Evolutionary conservation across 257 asterid genomes (phyloP), one percentile per base, ranked within the genome.

Genomic region (Echites panduratus): DNA sequence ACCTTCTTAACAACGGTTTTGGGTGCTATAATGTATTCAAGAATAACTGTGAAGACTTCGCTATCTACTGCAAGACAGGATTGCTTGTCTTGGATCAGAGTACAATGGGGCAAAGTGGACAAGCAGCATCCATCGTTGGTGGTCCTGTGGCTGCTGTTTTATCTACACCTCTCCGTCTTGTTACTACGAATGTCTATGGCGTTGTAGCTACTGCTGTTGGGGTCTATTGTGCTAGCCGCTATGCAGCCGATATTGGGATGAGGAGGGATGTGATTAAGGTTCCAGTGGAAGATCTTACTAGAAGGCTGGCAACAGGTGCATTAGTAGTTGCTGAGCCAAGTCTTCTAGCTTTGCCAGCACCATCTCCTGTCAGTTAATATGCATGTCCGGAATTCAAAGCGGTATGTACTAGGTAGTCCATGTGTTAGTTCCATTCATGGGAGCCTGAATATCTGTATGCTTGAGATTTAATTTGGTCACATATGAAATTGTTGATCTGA

Each of bases 11-110:
- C 56, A 90, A 92, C 4, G 99, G 99, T 9, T 95, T 95, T 29
- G 97, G 98, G 17, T 81, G 95, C 85, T 91, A 95, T 50, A 86
- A 90, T 48, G 87, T 89, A 43, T 91, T 91, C 71, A 94, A 88
- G 84, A 94, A 90, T 82, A 94, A 91, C 72, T 94, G 99, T 40
- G 99, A 94, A 73, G 99, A 94, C 83, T 94, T 94, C 26, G 89
- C 99, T 4, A 91, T 94, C 43, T 94, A 94, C 80, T 94, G 97
- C 88, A 95, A 92, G 81, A 95, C 99, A 0, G 99, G 98, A 26
- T 56, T 92, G 78, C 96, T 94, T 17, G 93, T 89, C 70, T 66
- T 86, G 77, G 88, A 92, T 63, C 88, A 87, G n/a, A 85, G 80
- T 10, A 67, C 91, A 41, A 82, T 88, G 94, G 97, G 99, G 32